Conservation (phyloP, 1,284 basidiomycete genomes). For the Trametes versicolor region DNA sequence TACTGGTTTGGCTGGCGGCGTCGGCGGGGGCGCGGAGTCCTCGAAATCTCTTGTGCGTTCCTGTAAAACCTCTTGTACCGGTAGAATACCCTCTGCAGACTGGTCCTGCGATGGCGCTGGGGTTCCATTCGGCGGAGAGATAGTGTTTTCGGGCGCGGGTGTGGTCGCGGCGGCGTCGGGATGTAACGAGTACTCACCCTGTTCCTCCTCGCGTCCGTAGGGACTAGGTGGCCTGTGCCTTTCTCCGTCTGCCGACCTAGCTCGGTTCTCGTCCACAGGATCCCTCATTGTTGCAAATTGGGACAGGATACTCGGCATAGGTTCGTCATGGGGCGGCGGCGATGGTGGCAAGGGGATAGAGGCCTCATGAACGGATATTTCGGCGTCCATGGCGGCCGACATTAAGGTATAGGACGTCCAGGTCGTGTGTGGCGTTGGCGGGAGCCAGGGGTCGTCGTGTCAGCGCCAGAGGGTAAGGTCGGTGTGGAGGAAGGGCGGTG, state of each 20-base stretch:
- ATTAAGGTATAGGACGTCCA: slow-evolving; percentile 24
- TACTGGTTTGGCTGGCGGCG: slow-evolving; percentile 41
- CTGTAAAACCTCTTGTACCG: neutral
- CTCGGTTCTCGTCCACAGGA: slow-evolving; percentile 36
- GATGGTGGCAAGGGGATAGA: slow-evolving; percentile 41
- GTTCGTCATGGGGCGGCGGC: slow-evolving; percentile 39
- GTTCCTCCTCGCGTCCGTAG: slow-evolving; percentile 15
- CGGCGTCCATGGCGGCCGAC: slow-evolving; percentile 38
- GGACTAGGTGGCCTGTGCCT: slow-evolving; percentile 10
- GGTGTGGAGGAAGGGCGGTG: slow-evolving; percentile 29
- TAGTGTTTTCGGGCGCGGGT: slow-evolving; percentile 13
- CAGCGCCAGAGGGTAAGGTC: slow-evolving; percentile 16
- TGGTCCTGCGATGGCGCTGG: slow-evolving; percentile 9
- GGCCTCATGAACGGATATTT: slow-evolving; percentile 38
- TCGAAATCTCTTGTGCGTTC: slow-evolving; percentile 16
- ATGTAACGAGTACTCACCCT: slow-evolving; percentile 9
- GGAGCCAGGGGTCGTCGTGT: slow-evolving; percentile 20
- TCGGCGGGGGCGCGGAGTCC: slow-evolving; percentile 34
- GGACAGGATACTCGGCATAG: slow-evolving; percentile 30
- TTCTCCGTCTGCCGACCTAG: slow-evolving; percentile 28
- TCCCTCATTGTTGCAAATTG: slow-evolving; percentile 31
- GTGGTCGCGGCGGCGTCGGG: slow-evolving; percentile 15
- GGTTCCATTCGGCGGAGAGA: slow-evolving; percentile 9
- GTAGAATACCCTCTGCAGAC: neutral
- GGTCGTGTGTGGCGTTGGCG: slow-evolving; percentile 26